Percentiles rank a stretch among this genome's conserved stretches.
Evolutionary conservation across 495 filamentous ascomycete species (phyloP).

Genomic region (Lineolata rhizophorae): DNA sequence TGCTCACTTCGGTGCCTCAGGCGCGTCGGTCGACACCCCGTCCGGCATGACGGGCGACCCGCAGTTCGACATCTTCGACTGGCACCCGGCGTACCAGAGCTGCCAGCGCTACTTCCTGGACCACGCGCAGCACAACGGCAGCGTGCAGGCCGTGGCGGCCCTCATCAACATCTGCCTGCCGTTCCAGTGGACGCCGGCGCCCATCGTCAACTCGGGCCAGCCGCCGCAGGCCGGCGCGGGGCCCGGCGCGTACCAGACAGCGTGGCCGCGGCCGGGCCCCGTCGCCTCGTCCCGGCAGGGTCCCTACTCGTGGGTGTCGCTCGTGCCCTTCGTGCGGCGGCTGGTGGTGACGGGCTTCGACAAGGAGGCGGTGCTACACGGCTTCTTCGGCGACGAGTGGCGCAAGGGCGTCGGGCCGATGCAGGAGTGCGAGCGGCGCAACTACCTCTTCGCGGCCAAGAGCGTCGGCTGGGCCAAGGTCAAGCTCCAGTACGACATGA

Average conservation of each 20-base stretch:
- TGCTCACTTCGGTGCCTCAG: too few relatives aligned
- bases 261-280: conserved; percentile 6
- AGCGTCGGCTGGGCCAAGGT: conserved; percentile 69
- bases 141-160: conserved; percentile 73
- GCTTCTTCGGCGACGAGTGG: conserved; percentile 94
- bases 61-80: conserved; percentile 69
- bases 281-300: conserved; percentile 6
- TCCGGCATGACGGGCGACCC: conserved; percentile 11
- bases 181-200: conserved; percentile 30
- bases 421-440: conserved; percentile 76
- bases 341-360: conserved; percentile 86
- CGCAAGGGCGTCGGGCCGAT: conserved; percentile 50
- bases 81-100: conserved; percentile 80
- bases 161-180: conserved; percentile 73
- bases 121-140: conserved; percentile 63
- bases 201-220: conserved; percentile 13
- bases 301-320: conserved; percentile 31
- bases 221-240: conserved; percentile 11
- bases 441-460: conserved; percentile 90
- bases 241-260: not conserved
- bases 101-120: conserved; percentile 90
- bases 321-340: conserved; percentile 77
- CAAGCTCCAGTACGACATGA: conserved; percentile 77
- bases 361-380: conserved; percentile 60
- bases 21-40: too few relatives aligned